A percentile compares a stretch with the other conserved stretches of the same genome.
phyloP scores from a whole-genome alignment of 78 protist genomes.

The Mantamonas sphyraenae region DNA sequence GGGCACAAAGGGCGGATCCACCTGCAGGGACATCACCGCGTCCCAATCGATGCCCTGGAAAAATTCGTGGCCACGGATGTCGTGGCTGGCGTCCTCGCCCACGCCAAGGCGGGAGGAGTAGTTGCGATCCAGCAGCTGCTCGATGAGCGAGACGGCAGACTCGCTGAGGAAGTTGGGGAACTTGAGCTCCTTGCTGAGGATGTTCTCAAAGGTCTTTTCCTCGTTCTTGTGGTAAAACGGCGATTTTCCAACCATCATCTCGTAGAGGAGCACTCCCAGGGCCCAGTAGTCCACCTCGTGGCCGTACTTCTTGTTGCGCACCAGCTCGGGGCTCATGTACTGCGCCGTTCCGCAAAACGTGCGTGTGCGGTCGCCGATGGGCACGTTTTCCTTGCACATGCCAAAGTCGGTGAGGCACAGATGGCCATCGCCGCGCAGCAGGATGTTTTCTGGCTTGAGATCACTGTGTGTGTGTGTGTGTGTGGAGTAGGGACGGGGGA shows the following conservation, averaged over 20 bases:
- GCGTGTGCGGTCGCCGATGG: background rate
- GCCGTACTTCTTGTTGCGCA: constrained; percentile 14
- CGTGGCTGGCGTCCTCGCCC: too few species aligned
- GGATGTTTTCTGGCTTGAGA: too few species aligned
- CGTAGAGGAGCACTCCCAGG: constrained; percentile 53
- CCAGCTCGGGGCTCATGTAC: constrained; percentile 58
- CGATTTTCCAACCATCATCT: constrained; percentile 46
- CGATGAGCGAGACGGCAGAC: background rate
- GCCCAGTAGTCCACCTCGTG: constrained; percentile 71
- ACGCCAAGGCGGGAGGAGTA: background rate
- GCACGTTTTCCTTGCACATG: constrained; percentile 2
- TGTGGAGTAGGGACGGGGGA: too few species aligned
- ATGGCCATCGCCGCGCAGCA: background rate
- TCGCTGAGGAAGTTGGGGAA: constrained; percentile 42
- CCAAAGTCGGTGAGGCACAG: background rate
- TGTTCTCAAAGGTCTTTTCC: constrained; percentile 37
- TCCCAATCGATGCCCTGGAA: constrained; percentile 19
- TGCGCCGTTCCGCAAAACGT: background rate
- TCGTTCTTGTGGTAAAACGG: constrained; percentile 57
- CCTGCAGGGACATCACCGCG: background rate
- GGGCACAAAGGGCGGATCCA: constrained; percentile 6
- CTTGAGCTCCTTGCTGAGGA: constrained; percentile 6
- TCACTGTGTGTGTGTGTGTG: background rate
- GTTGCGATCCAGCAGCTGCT: background rate
- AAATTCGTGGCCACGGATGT: constrained; percentile 2